Evolutionary conservation across 306 rosid genomes (phyloP), one percentile per base, ranked within the genome.

Genomic region (Aeschynomene evenia): DNA sequence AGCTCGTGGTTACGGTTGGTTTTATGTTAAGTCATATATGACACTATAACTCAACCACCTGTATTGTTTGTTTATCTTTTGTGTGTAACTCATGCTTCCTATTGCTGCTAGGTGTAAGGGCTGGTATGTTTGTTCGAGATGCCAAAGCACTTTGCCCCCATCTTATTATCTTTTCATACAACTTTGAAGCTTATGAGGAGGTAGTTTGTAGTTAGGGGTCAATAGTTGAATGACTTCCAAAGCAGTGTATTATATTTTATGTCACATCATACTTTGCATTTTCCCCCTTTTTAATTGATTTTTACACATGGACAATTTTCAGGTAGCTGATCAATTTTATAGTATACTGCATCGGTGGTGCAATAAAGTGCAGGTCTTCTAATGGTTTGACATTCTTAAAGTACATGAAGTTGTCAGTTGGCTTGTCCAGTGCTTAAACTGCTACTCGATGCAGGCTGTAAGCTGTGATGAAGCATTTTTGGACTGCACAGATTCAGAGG

Each of bases 381-480:
- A 68, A 18, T 71, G 61, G 53, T 67, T 71, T 9, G 42, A 36
- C 53, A 29, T 62, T 77, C 60, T 76, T 37, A 57, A 7, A 40
- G 55, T 65, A 74, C 74, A 46, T 68, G 42, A 46, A 42, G 6
- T 60, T 63, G 59, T 56, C 2, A 15, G 24, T 68, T 78, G 49
- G 48, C 16, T 33, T 34, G 15, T 71, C 40, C 46, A 50, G 51
- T 40, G 61, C 46, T 23, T 46, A 57, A 40, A 20, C 59, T 54
- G 57, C 66, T 75, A 16, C 70, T 64, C 73, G 66, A 67, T 84
- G 63, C 68, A 93, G 97, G 98, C 98, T 24, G 94, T 93, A 53
- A 93, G 98, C 88, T 93, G 98, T 51, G 98, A 90, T 66, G 98
- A 93, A 82, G 98, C 98, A 66, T 90, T 82, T 86, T 76, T 94